Conservation (phyloP, 1,284 basidiomycete species). For the Tilletia caries region DNA sequence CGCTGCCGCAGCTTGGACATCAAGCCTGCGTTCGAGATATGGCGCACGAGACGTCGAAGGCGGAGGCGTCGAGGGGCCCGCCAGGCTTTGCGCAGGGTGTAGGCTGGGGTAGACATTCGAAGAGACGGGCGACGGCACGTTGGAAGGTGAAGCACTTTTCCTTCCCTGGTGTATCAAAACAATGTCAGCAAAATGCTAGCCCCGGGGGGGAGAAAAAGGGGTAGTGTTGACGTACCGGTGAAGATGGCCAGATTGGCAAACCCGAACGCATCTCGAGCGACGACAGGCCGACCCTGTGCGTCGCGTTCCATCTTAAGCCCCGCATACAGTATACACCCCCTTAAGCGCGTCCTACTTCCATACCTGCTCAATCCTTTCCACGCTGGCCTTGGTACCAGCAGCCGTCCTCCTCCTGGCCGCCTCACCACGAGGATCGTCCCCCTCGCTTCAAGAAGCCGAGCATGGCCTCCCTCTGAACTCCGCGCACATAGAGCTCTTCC, state of each 20-base stretch:
- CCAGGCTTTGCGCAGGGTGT: slow-evolving; percentile 34
- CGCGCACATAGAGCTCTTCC: slow-evolving; percentile 66
- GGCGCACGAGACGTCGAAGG: slow-evolving; percentile 39
- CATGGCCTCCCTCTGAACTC: slow-evolving; percentile 6
- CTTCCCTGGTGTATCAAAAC: slow-evolving; percentile 56
- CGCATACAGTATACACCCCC: slow-evolving; percentile 2
- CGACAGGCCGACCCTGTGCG: slow-evolving; percentile 24
- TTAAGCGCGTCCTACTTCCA: background rate
- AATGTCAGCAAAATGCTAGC: too few species aligned
- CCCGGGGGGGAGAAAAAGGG: background rate
- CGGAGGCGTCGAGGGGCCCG: slow-evolving; percentile 30
- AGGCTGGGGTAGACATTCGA: slow-evolving; percentile 60
- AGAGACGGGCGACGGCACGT: slow-evolving; percentile 65
- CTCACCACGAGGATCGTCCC: slow-evolving; percentile 21
- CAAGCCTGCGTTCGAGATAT: slow-evolving; percentile 40
- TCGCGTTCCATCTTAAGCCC: slow-evolving; percentile 16
- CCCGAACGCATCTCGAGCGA: slow-evolving; percentile 43
- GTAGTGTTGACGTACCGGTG: slow-evolving; percentile 50
- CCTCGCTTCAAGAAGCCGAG: slow-evolving; percentile 30
- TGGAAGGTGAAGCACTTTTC: slow-evolving; percentile 70
- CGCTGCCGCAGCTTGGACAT: slow-evolving; percentile 29
- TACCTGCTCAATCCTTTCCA: background rate
- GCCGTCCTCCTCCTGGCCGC: background rate
- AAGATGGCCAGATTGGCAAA: slow-evolving; percentile 64
- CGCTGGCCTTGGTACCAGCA: background rate